Conservation (phyloP, 2,329 filamentous ascomycete species). For the Gremmenia infestans region DNA sequence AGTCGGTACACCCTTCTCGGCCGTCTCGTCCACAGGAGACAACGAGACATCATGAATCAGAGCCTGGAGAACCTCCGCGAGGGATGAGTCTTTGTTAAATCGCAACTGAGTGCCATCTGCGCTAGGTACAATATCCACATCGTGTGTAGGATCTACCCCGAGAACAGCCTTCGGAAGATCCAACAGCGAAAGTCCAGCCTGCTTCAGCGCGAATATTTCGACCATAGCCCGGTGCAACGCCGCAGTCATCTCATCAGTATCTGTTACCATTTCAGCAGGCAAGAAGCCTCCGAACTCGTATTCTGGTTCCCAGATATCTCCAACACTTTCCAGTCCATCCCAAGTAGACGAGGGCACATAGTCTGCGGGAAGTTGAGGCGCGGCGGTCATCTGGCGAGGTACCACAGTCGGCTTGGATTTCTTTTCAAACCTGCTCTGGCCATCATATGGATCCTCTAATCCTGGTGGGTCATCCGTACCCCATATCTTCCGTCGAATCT, state of each 20-base stretch:
- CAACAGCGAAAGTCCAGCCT: conserved; percentile 34
- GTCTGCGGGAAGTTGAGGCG: not conserved
- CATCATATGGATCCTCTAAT: conserved; percentile 42
- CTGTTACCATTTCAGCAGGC: conserved; percentile 32
- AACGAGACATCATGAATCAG: conserved; percentile 10
- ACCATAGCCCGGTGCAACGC: conserved; percentile 52
- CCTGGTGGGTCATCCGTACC: conserved; percentile 45
- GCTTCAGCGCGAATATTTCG: conserved; percentile 47
- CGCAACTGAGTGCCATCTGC: conserved; percentile 17
- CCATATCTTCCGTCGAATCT: conserved; percentile 44
- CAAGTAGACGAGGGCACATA: conserved; percentile 45
- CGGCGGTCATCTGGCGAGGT: not conserved
- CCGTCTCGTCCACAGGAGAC: conserved; percentile 17
- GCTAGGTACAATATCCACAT: conserved; percentile 25
- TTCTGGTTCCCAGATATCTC: conserved; percentile 33
- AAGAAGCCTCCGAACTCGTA: conserved; percentile 40
- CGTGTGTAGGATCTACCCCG: conserved; percentile 17
- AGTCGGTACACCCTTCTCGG: conserved; percentile 18
- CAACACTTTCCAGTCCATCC: conserved; percentile 50
- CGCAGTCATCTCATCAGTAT: conserved; percentile 33
- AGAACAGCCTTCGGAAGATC: conserved; percentile 15
- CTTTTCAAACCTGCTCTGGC: conserved; percentile 25
- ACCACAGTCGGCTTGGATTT: conserved; percentile 1
- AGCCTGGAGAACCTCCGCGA: conserved; percentile 16
- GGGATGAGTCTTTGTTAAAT: conserved; percentile 13